Evolutionary conservation across 352 stramenopile species (phyloP), one percentile per base, ranked within the genome.

Genomic region (Lagenidium sp.): DNA sequence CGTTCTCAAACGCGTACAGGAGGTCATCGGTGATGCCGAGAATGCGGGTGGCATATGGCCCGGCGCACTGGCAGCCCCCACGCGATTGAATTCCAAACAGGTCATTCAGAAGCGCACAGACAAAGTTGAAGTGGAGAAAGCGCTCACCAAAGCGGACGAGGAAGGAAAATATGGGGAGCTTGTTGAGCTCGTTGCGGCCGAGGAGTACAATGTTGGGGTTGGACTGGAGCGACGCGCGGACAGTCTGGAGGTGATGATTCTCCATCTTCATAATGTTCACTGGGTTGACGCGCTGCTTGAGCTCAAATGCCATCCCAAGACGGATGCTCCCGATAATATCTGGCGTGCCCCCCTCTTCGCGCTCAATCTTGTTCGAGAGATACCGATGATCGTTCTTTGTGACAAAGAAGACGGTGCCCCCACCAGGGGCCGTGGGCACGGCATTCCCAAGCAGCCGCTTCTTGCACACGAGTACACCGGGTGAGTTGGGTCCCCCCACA

Each of bases 51-150:
- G 81, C 85, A 57, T 97, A 98, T 0, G 92, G 94, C 36, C 95
- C 95, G 24, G 93, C 86, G 36, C 53, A 62, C 47, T 62, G 53
- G 37, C 53, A 62, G 19, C 53, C 53, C 16, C 53, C 53, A 18
- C 95, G 68, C 18, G 66, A 65, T 73, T 98, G 94, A 37, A 98
- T 94, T n/a, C 95, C 95, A 66, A 98, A 98, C 4, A 98, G 59
- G 65, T 98, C 95, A 55, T 97, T 98, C 4, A 98, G 67, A 29
- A 98, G 63, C 34, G 91, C 87, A 46, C 83, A 97, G 7, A 98
- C 93, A 59, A 97, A 98, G 50, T 98, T 97, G 61, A 93, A 98
- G 57, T 98, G 95, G 20, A 98, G 57, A 55, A 95, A 97, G 21
- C 79, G 38, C 6, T 63, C 54, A 2, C 82, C 82, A 22, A 59